Conservation (phyloP, 331 rosid species). For the Dryas integrifolia region DNA sequence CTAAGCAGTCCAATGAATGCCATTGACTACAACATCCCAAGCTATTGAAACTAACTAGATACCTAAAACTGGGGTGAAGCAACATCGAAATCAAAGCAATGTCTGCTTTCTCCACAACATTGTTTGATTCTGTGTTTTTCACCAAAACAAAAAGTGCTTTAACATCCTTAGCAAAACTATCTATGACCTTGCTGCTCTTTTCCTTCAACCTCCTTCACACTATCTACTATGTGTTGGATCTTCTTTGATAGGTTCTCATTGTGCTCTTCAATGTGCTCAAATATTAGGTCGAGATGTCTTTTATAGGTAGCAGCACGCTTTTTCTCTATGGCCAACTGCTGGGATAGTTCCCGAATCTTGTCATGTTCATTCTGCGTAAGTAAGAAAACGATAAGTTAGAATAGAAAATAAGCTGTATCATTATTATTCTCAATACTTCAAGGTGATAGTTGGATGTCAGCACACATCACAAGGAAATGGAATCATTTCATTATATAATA, state of each 20-base stretch:
- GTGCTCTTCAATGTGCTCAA: constrained; percentile 89
- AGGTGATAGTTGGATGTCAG: not conserved
- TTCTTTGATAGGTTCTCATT: constrained; percentile 75
- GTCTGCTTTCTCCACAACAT: constrained; percentile 22
- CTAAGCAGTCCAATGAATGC: constrained; percentile 38
- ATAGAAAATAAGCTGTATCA: not conserved
- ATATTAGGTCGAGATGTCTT: constrained; percentile 87
- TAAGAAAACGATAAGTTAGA: not conserved
- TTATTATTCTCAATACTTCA: not conserved
- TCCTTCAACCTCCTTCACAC: constrained; percentile 74
- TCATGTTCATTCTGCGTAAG: constrained; percentile 73
- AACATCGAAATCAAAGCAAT: constrained; percentile 32
- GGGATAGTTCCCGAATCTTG: constrained; percentile 81
- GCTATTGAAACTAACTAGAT: constrained; percentile 35
- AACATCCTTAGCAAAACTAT: constrained; percentile 35
- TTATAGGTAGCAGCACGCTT: constrained; percentile 83
- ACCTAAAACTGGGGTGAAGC: constrained; percentile 35
- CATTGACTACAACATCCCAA: constrained; percentile 37
- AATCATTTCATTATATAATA: not conserved
- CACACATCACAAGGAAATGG: not conserved
- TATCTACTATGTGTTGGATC: constrained; percentile 83
- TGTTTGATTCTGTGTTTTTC: constrained; percentile 18
- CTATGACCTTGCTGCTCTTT: constrained; percentile 54
- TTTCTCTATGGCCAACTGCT: constrained; percentile 79
- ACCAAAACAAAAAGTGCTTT: constrained; percentile 6